Base-by-base conservation (phyloP, 495 filamentous ascomycete genomes). In the Cairneyella variabilis region DNA sequence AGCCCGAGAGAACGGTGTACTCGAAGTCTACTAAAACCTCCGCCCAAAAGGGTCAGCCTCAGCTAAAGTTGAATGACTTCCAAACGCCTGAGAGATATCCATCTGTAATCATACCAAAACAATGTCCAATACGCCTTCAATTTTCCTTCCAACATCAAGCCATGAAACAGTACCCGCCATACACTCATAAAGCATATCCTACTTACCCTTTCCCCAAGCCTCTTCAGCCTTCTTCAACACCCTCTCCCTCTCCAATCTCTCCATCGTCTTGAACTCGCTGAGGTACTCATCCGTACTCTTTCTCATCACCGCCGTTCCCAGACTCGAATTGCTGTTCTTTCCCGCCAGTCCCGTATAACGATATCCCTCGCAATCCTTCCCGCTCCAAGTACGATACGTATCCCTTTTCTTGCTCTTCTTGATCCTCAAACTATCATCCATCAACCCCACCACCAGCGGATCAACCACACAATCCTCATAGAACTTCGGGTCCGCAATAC, bases 401-500 rank as follows among this genome's bases (percentile, higher is more conserved):
- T 40, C 20, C 36, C 36, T 57, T 30, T 38, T 50, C 4, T 26
- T 34, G 27, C 43, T 18, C 14, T 16, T 40, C 10, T 18, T 48
- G 6, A 30, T 27, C 8, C 50, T 37, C 8, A 23, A 20, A 16
- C 18, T 18, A 34, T 22, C 18, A 1, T 46, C 49, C 10, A 17
- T 27, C 11, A 20, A 28, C 11, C 3, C 26, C 22, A 11, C 47
- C 23, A 21, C 23, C 5, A 28, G 20, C 2, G 25, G 21, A 21
- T 27, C 18, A 28, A 56, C 36, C 28, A 64, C 34, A 25, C 58
- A 64, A 36, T 64, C 61, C 10, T 58, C 55, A 30, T 64, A 64
- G 36, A 60, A 64, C 22, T 28, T 53, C 9, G 61, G 54, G 40
- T 64, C 53, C 21, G 50, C 54, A 40, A 64, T 64, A 26, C 48